Evolutionary conservation across 331 rosid species (phyloP).

Genomic region (Phaseolus coccineus): DNA sequence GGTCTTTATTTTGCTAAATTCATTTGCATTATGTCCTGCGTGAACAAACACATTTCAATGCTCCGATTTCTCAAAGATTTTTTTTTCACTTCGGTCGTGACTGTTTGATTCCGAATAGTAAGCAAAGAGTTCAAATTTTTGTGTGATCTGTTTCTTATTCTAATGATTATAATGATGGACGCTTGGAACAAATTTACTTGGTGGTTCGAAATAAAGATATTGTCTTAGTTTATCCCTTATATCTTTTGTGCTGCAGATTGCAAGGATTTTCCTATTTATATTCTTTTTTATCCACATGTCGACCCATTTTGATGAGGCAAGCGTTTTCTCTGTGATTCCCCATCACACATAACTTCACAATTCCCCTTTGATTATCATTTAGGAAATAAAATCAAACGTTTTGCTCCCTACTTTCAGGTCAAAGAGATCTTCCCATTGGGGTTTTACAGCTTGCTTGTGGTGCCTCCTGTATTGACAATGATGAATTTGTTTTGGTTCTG

Average conservation of each 20-base stretch:
- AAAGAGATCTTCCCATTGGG: constrained; percentile 68
- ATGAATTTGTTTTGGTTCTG: constrained; percentile 92
- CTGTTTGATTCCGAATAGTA: constrained; percentile 5
- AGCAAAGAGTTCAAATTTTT: constrained; percentile 3
- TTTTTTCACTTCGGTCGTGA: background rate
- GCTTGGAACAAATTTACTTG: constrained; percentile 18
- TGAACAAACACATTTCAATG: background rate
- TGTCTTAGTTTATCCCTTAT: constrained; percentile 12
- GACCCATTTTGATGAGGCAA: constrained; percentile 81
- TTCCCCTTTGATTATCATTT: constrained; percentile 4
- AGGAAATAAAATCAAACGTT: constrained; percentile 3
- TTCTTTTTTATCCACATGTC: constrained; percentile 74
- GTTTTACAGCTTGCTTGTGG: constrained; percentile 71
- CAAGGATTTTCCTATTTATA: constrained; percentile 81
- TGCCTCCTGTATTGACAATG: constrained; percentile 62
- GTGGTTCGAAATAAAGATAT: constrained; percentile 17
- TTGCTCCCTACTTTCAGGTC: constrained; percentile 58
- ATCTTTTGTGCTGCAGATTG: constrained; percentile 64
- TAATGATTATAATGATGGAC: constrained; percentile 18
- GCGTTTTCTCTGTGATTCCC: constrained; percentile 39
- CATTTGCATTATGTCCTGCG: background rate
- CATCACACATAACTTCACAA: background rate
- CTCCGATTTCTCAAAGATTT: background rate
- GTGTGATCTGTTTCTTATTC: constrained; percentile 16
- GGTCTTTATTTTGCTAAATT: background rate